phyloP scores from a whole-genome alignment of 139 green algal species.

The Pseudopediastrum boryanum region DNA sequence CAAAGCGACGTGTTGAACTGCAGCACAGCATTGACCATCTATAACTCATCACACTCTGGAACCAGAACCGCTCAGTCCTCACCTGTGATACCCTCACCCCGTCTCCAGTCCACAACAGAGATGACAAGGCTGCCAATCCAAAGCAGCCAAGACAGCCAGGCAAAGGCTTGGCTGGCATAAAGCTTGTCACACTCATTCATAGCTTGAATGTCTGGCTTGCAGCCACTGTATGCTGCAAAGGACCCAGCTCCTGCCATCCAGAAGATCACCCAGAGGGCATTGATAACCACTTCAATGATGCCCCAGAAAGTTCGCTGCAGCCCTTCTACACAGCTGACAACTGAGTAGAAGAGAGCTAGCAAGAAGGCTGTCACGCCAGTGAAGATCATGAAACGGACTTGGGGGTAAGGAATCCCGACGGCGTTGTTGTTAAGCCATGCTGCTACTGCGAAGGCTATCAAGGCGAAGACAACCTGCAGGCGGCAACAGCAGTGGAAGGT shows the following conservation, averaged over 20 bases:
- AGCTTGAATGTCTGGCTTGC: slow-evolving; percentile 1
- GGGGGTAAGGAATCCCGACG: neutral
- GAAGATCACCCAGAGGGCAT: slow-evolving; percentile 38
- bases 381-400: slow-evolving; percentile 40
- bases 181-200: slow-evolving; percentile 21
- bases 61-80: too few relatives aligned
- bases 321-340: slow-evolving; percentile 29
- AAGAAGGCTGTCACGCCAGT: slow-evolving; percentile 32
- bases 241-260: slow-evolving; percentile 29
- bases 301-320: slow-evolving; percentile 35
- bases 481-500: neutral
- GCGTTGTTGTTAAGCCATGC: slow-evolving; percentile 19
- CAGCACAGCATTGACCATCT: too few relatives aligned
- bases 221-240: slow-evolving; percentile 16
- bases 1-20: too few relatives aligned
- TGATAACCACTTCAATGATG: slow-evolving; percentile 16
- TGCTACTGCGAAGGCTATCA: slow-evolving; percentile 31
- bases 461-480: slow-evolving; percentile 28
- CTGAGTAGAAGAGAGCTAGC: slow-evolving; percentile 20
- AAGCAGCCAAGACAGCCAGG: slow-evolving; percentile 38
- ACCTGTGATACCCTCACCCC: slow-evolving; percentile 29
- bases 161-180: slow-evolving; percentile 27
- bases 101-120: slow-evolving; percentile 25
- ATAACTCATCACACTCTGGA: too few relatives aligned
- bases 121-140: slow-evolving; percentile 31